Percentiles rank a stretch among this genome's conserved stretches.
These are phyloP conservation scores for Obba rivulosa DNA, from an alignment of 768 basidiomycete genomes.

Conservation along the genomic window DNA sequence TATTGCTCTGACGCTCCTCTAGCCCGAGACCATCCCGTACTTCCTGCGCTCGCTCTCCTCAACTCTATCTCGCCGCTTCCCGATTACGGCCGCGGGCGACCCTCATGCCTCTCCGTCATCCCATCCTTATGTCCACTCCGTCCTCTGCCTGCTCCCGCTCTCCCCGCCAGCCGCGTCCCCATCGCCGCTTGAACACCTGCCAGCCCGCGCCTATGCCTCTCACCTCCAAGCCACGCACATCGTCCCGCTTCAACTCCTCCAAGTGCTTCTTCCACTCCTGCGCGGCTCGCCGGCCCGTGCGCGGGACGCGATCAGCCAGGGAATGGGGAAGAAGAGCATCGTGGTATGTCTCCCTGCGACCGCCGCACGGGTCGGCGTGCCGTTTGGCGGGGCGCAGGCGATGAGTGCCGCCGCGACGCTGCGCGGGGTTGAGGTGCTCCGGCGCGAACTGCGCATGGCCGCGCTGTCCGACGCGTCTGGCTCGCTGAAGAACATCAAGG, in stretches of 20 bases:
- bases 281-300: conserved; percentile 57
- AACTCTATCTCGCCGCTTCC: conserved; percentile 77
- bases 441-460: conserved; percentile 63
- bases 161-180: conserved; percentile 30
- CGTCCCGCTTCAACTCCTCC: conserved; percentile 71
- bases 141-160: conserved; percentile 72
- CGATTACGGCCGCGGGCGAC: conserved; percentile 73
- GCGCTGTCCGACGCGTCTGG: conserved; percentile 48
- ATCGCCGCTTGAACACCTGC: conserved; percentile 68
- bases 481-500: conserved; percentile 59
- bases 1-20: neutral
- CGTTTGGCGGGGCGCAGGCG: conserved; percentile 55
- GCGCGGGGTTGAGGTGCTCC: conserved; percentile 66
- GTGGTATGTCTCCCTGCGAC: conserved; percentile 72
- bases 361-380: conserved; percentile 69
- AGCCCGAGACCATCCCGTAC: conserved; percentile 68
- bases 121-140: conserved; percentile 68
- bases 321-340: conserved; percentile 38
- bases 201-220: conserved; percentile 60
- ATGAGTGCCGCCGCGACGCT: conserved; percentile 75
- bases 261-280: conserved; percentile 70
- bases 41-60: conserved; percentile 82
- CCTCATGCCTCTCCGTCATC: conserved; percentile 65
- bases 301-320: conserved; percentile 46
- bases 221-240: conserved; percentile 73